These are phyloP conservation scores for Wickerhamiella dianesei DNA, from an alignment of 805 yeast species.

Conservation along the genomic window DNA sequence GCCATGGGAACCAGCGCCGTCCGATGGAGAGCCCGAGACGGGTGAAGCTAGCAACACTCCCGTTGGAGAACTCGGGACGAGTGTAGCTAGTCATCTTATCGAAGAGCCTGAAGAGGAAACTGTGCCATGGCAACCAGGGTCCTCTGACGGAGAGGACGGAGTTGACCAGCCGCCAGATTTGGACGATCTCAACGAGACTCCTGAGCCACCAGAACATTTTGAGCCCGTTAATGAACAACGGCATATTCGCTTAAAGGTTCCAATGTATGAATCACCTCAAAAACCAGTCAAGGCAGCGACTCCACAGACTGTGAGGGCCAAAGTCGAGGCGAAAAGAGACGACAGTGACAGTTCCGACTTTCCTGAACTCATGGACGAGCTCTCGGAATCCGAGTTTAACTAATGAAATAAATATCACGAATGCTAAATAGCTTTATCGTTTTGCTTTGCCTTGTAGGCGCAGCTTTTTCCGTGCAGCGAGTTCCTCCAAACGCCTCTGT, in stretches of 20 bases:
- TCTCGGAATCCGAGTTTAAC: constrained; percentile 32
- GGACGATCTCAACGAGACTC: not conserved
- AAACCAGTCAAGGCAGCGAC: not conserved
- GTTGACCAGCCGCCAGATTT: not conserved
- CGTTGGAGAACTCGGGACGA: no score
- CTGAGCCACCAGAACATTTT: not conserved
- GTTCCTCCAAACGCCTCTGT: constrained; percentile 35
- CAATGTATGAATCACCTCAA: not conserved
- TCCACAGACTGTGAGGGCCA: not conserved
- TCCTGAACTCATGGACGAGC: constrained; percentile 25
- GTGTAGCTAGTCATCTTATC: no score
- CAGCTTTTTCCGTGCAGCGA: constrained; percentile 22
- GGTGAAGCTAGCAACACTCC: no score
- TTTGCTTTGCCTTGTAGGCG: not conserved
- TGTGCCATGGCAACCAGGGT: not conserved
- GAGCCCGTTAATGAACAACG: not conserved
- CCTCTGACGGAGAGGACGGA: not conserved
- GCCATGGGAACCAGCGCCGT: no score
- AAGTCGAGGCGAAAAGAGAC: not conserved
- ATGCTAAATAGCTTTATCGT: not conserved
- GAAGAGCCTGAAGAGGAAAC: no score
- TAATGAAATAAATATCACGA: constrained; percentile 14
- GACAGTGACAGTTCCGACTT: constrained; percentile 4
- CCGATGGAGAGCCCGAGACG: no score
- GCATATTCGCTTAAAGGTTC: not conserved